Evolutionary conservation across 176 grass and related monocot species (phyloP).

Genomic region (Eragrostis nindensis): DNA sequence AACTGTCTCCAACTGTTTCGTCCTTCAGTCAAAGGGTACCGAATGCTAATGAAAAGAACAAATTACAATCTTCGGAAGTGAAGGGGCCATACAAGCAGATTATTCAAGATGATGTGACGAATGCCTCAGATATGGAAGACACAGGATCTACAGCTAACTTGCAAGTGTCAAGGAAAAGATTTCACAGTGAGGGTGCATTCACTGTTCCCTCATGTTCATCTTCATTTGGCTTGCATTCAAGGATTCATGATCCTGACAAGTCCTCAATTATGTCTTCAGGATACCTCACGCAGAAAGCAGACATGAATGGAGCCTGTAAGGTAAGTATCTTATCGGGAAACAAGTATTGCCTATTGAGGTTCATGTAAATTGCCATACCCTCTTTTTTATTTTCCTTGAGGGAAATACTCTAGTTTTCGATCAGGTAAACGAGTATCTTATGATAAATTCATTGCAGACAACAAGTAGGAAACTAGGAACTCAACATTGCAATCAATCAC

Average conservation of each 20-base stretch:
- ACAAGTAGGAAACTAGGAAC: neutral
- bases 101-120: constrained; percentile 25
- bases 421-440: neutral
- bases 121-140: constrained; percentile 47
- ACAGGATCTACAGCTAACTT: constrained; percentile 67
- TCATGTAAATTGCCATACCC: neutral
- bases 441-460: neutral
- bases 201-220: constrained; percentile 48
- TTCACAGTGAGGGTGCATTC: constrained; percentile 44
- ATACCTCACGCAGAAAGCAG: constrained; percentile 35
- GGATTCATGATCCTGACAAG: constrained; percentile 43
- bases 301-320: constrained; percentile 1
- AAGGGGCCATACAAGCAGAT: constrained; percentile 36
- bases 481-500: neutral
- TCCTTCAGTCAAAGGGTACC: constrained; percentile 50
- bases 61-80: constrained; percentile 23
- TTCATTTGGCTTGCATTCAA: constrained; percentile 33
- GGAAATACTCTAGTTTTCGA: neutral
- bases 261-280: constrained; percentile 28
- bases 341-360: neutral
- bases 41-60: constrained; percentile 39
- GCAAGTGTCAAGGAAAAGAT: constrained; percentile 73
- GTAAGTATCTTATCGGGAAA: constrained; percentile 29
- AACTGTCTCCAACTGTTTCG: constrained; percentile 47
- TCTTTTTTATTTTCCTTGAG: no score